Base-by-base conservation (phyloP, 768 basidiomycete genomes). In the Phallus indusiatus region DNA sequence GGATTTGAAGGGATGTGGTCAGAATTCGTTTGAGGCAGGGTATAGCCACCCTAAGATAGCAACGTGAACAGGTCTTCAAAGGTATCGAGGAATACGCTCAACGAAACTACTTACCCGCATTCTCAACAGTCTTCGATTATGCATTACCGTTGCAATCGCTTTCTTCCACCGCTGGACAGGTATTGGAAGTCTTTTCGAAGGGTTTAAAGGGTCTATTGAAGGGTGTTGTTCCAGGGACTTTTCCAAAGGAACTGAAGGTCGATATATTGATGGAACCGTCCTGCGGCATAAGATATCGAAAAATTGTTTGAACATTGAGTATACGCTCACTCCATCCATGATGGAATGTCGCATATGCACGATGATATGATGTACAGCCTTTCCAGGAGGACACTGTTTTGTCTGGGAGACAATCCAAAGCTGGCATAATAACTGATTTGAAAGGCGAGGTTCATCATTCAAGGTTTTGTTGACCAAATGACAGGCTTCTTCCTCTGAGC, bases 1-100 rank as follows among this genome's bases (percentile, higher is more conserved):
- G 76, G 73, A 0, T 68, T 71, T 48, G 66, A 66, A 1, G 64
- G 62, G 0, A 78, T 78, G 5, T 65, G 56, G 28, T 63, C 64
- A 0, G 75, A 74, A 36, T 73, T 55, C 16, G 67, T 75, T 50
- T 77, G 71, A 1, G 82, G 81, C 9, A 84, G 70, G 0, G 79
- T 78, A 52, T 84, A 82, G 2, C 82, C 82, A 2, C 82, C 83
- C 82, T 84, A 7, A 28, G 28, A 28, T 28, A 28, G 28, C 28
- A 28, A 28, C 28, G 51, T 46, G 54, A 18, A 14, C 42, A 42
- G n/a, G 42, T 12, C n/a, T 42, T 14, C 4, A 10, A 14, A 14
- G 12, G 9, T 12, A 42, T 12, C 42, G n/a, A 42, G n/a, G 2
- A 14, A 42, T 11, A n/a, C 12, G 42, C 9, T 28, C 28, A 28